phyloP scores from a whole-genome alignment of 1,284 basidiomycete genomes.

The Gymnopus androsaceus region DNA sequence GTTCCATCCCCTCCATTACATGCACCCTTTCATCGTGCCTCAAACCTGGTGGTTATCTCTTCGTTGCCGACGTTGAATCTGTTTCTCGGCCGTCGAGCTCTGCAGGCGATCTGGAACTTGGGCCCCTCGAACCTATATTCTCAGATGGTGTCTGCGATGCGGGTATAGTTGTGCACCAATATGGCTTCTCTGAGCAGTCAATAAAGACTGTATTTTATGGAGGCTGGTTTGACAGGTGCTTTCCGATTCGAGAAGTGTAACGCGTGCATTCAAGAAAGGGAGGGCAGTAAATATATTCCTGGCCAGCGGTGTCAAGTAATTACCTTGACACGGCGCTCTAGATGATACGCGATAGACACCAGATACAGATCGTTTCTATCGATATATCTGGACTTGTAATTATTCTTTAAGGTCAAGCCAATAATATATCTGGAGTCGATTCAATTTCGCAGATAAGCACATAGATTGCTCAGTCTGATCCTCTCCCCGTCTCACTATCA shows the following conservation, averaged over 20 bases:
- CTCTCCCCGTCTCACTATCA: too few species aligned
- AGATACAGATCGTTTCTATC: too few species aligned
- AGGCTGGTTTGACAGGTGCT: constrained; percentile 12
- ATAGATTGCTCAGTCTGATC: too few species aligned
- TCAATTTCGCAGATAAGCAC: too few species aligned
- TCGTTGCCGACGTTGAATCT: constrained; percentile 56
- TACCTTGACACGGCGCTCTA: too few species aligned
- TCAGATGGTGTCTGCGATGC: constrained; percentile 13
- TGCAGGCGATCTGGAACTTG: constrained; percentile 21
- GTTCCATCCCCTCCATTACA: constrained; percentile 44
- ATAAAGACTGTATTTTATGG: constrained; percentile 15
- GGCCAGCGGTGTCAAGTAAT: constrained; percentile 21
- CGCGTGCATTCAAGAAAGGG: constrained; percentile 18
- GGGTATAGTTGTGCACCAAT: constrained; percentile 19
- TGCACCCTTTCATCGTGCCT: constrained; percentile 54
- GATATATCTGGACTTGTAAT: too few species aligned
- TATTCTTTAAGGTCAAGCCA: too few species aligned
- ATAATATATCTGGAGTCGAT: too few species aligned
- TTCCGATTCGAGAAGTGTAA: constrained; percentile 16
- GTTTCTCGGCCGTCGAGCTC: constrained; percentile 16
- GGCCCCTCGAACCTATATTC: constrained; percentile 25
- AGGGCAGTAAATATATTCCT: constrained; percentile 23
- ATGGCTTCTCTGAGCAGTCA: constrained; percentile 16
- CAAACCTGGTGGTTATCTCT: constrained; percentile 60
- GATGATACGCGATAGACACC: too few species aligned